A percentile compares a stretch with the other conserved stretches of the same genome.
Evolutionary conservation across 257 asterid species (phyloP).

Genomic region (Lycium ferocissimum): DNA sequence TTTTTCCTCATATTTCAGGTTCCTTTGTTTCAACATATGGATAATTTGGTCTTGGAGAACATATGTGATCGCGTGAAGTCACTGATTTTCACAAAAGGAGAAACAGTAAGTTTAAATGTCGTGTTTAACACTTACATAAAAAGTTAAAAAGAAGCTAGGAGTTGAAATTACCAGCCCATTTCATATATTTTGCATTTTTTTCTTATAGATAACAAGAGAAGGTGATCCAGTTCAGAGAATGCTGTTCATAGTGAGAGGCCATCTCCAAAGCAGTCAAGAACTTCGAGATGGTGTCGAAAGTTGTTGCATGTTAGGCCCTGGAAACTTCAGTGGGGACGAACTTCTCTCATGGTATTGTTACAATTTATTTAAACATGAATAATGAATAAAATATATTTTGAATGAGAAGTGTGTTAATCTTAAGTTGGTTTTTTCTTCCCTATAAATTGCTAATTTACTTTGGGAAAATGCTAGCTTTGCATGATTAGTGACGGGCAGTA

Average conservation of each 20-base stretch:
- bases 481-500: no score
- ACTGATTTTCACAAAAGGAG: constrained; percentile 91
- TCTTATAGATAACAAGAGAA: constrained; percentile 76
- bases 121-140: neutral
- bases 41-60: constrained; percentile 86
- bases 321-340: constrained; percentile 96
- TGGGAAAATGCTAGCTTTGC: no score
- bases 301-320: constrained; percentile 98
- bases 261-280: constrained; percentile 95
- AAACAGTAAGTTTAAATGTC: constrained; percentile 62
- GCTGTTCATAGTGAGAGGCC: constrained; percentile 94
- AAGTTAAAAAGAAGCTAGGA: no score
- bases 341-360: constrained; percentile 70
- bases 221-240: constrained; percentile 96
- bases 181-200: neutral
- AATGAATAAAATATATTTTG: no score
- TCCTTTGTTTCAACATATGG: constrained; percentile 97
- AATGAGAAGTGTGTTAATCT: no score
- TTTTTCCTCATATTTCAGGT: constrained; percentile 54
- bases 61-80: constrained; percentile 96
- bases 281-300: constrained; percentile 84
- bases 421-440: no score
- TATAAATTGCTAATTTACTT: no score
- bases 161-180: neutral
- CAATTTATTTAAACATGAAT: neutral